Conservation (phyloP, 2,329 filamentous ascomycete species). For the Nannizzia gypsea region DNA sequence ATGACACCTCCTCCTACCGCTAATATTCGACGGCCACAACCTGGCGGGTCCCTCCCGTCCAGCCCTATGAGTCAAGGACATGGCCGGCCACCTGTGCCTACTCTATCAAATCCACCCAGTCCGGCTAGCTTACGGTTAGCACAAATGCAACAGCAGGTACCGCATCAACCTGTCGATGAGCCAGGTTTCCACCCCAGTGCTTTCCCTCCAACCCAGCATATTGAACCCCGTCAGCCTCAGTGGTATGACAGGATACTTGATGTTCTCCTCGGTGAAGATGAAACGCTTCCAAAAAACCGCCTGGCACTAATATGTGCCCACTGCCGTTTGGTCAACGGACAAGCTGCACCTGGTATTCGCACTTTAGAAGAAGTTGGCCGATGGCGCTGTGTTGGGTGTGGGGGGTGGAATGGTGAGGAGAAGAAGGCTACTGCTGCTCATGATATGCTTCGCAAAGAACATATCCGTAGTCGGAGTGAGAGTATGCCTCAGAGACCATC, state of each 20-base stretch:
- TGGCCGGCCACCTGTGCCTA: slow-evolving; percentile 15
- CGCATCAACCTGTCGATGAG: slow-evolving; percentile 22
- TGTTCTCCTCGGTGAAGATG: slow-evolving; percentile 84
- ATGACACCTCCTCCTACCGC: slow-evolving; percentile 52
- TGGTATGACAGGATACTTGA: slow-evolving; percentile 97
- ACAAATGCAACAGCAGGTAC: slow-evolving; percentile 1
- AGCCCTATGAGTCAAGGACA: slow-evolving; percentile 19
- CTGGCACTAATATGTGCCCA: slow-evolving; percentile 71
- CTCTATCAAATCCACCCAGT: background rate
- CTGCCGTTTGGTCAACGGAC: slow-evolving; percentile 86
- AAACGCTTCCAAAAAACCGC: slow-evolving; percentile 81
- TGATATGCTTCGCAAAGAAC: background rate
- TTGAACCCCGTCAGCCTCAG: slow-evolving; percentile 38
- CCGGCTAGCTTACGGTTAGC: slow-evolving; percentile 8
- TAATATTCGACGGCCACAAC: slow-evolving; percentile 41
- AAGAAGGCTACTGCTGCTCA: slow-evolving; percentile 41
- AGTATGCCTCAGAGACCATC: background rate
- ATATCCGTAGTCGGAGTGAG: slow-evolving; percentile 4
- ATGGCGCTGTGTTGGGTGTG: slow-evolving; percentile 85
- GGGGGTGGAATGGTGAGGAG: slow-evolving; percentile 66
- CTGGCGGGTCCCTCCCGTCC: slow-evolving; percentile 8
- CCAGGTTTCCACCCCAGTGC: slow-evolving; percentile 40
- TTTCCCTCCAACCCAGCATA: slow-evolving; percentile 27
- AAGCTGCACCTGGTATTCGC: slow-evolving; percentile 77
- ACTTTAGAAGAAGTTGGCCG: slow-evolving; percentile 65